These are phyloP conservation scores for Protea cynaroides DNA, from an alignment of 164 flowering plant species.

Conservation along the genomic window DNA sequence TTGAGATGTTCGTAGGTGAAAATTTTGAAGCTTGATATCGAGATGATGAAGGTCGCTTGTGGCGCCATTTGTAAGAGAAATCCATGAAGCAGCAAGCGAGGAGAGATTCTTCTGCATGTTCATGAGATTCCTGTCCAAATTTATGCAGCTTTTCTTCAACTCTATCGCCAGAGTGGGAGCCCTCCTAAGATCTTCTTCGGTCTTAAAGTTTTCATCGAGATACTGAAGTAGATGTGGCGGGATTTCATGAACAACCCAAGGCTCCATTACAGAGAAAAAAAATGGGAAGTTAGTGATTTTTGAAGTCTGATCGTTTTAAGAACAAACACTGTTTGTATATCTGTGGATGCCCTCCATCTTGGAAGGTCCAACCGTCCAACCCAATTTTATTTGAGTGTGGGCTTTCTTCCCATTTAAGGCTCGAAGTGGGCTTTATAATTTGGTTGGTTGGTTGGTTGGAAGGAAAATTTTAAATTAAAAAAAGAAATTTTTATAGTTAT, in stretches of 20 bases:
- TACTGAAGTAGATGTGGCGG: slow-evolving; percentile 1
- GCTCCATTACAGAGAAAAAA: slow-evolving; percentile 8
- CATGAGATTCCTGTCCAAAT: slow-evolving; percentile 16
- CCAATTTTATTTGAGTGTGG: too few relatives aligned
- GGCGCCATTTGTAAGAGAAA: slow-evolving; percentile 15
- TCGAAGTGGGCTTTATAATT: too few relatives aligned
- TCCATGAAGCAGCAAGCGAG: slow-evolving; percentile 10
- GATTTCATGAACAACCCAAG: neutral
- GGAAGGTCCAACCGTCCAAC: too few relatives aligned
- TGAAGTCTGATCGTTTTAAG: too few relatives aligned
- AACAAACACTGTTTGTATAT: too few relatives aligned
- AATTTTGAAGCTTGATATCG: slow-evolving; percentile 2
- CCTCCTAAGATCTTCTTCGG: slow-evolving; percentile 16
- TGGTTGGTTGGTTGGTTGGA: too few relatives aligned
- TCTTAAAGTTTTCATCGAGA: slow-evolving; percentile 16
- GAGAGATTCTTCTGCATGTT: slow-evolving; percentile 18
- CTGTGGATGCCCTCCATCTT: too few relatives aligned
- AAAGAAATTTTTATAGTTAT: too few relatives aligned
- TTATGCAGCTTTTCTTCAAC: slow-evolving; percentile 16
- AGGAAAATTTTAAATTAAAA: too few relatives aligned
- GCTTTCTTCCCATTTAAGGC: too few relatives aligned
- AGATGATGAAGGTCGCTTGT: slow-evolving; percentile 1
- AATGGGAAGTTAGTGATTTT: too few relatives aligned
- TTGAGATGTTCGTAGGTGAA: slow-evolving; percentile 5
- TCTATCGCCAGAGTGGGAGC: slow-evolving; percentile 6